phyloP scores from a whole-genome alignment of 1,284 basidiomycete genomes.

The Leccinum ponderosum region DNA sequence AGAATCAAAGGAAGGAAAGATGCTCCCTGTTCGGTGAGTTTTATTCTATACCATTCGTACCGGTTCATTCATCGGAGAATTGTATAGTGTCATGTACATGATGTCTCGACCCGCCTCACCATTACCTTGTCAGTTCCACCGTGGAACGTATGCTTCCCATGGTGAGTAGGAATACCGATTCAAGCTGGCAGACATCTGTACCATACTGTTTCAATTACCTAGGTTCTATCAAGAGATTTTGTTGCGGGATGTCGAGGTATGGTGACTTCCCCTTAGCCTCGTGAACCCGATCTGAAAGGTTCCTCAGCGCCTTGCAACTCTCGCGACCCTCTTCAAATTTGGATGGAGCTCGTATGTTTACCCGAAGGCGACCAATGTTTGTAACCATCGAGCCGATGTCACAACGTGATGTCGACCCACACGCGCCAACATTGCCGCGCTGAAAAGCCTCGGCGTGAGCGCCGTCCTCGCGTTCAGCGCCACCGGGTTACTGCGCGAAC shows the following conservation, averaged over 20 bases:
- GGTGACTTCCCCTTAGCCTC: constrained; percentile 10
- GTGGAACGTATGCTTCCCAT: constrained; percentile 88
- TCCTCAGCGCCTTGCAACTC: constrained; percentile 69
- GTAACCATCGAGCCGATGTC: too few relatives aligned
- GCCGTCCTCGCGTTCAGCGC: constrained; percentile 95
- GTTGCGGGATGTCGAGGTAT: constrained; percentile 85
- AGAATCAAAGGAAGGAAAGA: constrained; percentile 68
- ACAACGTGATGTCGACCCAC: constrained; percentile 36
- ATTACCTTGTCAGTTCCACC: constrained; percentile 59
- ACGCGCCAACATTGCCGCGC: constrained; percentile 93
- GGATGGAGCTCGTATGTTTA: constrained; percentile 68
- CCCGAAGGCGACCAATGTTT: constrained; percentile 58
- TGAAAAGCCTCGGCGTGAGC: constrained; percentile 90
- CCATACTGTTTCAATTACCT: constrained; percentile 1
- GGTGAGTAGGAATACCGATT: constrained; percentile 38
- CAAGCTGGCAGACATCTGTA: background rate
- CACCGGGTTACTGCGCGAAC: constrained; percentile 94
- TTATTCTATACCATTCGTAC: background rate
- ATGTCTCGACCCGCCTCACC: background rate
- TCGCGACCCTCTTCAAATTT: constrained; percentile 73
- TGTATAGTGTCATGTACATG: constrained; percentile 45
- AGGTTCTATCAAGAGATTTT: constrained; percentile 96
- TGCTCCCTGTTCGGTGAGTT: constrained; percentile 81
- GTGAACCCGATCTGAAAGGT: constrained; percentile 4
- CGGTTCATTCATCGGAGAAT: constrained; percentile 42